Evolutionary conservation across 1,284 basidiomycete species (phyloP).

Genomic region (Blastosporella zonata): DNA sequence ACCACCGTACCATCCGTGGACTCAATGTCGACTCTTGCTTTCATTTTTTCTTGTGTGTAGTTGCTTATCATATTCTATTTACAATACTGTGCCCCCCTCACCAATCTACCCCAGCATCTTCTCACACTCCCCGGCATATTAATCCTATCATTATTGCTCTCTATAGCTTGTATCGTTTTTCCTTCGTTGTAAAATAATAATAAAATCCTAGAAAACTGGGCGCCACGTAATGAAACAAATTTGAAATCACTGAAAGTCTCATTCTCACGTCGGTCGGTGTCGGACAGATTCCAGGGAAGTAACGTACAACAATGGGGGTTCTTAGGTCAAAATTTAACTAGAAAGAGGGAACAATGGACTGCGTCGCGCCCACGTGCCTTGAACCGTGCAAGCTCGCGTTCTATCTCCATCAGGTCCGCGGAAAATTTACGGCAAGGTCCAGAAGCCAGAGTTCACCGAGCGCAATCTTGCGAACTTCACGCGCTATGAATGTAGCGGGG

Average conservation of each 20-base stretch:
- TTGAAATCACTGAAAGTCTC: constrained; percentile 1
- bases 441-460: no score
- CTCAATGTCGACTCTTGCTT: constrained; percentile 10
- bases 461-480: neutral
- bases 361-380: constrained; percentile 15
- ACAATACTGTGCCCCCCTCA: neutral
- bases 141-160: constrained; percentile 17
- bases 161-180: constrained; percentile 5
- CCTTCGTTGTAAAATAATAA: constrained; percentile 4
- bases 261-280: neutral
- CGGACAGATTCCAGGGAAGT: neutral
- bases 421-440: no score
- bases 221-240: constrained; percentile 3
- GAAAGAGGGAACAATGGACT: constrained; percentile 13
- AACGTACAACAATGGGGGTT: constrained; percentile 15
- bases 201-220: constrained; percentile 6
- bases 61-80: constrained; percentile 16
- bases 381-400: constrained; percentile 35
- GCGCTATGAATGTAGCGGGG: neutral
- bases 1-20: neutral
- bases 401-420: constrained; percentile 34
- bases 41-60: constrained; percentile 11
- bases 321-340: neutral
- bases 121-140: constrained; percentile 10
- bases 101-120: constrained; percentile 2